Conservation (phyloP, 305 asterid species). For the Fraxinus albicans region DNA sequence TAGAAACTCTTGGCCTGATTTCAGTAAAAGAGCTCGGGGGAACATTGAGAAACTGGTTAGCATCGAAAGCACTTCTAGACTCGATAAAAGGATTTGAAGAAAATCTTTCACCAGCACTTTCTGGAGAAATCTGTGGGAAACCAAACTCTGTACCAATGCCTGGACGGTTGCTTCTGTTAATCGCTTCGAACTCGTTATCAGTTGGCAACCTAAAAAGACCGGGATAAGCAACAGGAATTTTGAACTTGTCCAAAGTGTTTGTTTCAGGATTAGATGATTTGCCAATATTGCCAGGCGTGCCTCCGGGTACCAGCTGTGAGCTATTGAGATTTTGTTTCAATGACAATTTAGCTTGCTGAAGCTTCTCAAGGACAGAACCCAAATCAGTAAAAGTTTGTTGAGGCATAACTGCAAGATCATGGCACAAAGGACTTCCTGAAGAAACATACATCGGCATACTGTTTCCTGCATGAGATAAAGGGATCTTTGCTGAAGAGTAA, state of each 20-base stretch:
- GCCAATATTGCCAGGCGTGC: conserved; percentile 20
- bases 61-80: conserved; percentile 33
- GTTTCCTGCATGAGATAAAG: conserved; percentile 24
- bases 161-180: conserved; percentile 21
- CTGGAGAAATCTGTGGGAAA: conserved; percentile 31
- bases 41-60: conserved; percentile 23
- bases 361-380: conserved; percentile 66
- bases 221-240: conserved; percentile 47
- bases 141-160: conserved; percentile 22
- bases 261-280: conserved; percentile 32
- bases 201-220: conserved; percentile 80
- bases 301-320: conserved; percentile 23
- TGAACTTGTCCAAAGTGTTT: conserved; percentile 31
- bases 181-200: conserved; percentile 44
- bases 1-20: conserved; percentile 24
- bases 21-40: conserved; percentile 33
- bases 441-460: conserved; percentile 19
- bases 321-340: conserved; percentile 47
- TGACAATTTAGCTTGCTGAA: conserved; percentile 64
- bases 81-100: conserved; percentile 31
- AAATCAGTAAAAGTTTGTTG: conserved; percentile 37
- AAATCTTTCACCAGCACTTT: conserved; percentile 27
- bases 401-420: conserved; percentile 50
- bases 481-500: conserved; percentile 17
- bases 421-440: conserved; percentile 28